Evolutionary conservation across 495 filamentous ascomycete genomes (phyloP).

Genomic region (Trypethelium eluteriae): DNA sequence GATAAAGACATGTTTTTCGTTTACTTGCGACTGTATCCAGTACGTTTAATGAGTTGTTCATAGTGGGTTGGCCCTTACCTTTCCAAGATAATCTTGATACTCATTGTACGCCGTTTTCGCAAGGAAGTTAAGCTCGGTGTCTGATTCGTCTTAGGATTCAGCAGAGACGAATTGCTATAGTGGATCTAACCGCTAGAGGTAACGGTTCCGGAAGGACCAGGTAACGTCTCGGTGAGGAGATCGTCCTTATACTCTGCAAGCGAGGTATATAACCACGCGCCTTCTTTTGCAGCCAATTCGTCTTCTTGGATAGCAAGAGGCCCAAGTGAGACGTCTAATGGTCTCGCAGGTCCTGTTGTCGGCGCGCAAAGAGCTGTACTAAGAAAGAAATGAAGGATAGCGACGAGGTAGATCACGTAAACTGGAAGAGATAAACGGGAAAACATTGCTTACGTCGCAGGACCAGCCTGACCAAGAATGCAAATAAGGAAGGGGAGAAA

Average conservation of each 20-base stretch:
- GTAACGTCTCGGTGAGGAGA: not conserved
- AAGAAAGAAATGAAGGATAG: not conserved
- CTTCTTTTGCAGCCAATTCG: not conserved
- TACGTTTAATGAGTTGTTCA: constrained; percentile 1
- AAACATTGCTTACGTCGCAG: not conserved
- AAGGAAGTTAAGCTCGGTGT: not conserved
- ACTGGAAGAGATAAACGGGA: not conserved
- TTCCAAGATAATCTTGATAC: not conserved
- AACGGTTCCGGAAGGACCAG: not conserved
- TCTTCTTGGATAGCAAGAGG: not conserved
- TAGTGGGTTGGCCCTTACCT: not conserved
- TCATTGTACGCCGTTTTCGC: constrained; percentile 2
- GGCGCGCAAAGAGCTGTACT: not conserved
- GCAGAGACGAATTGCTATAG: not conserved
- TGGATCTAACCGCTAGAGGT: not conserved
- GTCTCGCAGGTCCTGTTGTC: not conserved
- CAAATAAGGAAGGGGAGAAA: not conserved
- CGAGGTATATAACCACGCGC: not conserved
- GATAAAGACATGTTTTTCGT: not conserved
- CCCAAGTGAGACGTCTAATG: not conserved
- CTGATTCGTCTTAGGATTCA: not conserved
- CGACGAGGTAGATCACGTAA: not conserved
- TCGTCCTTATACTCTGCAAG: constrained; percentile 1
- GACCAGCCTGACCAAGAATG: not conserved
- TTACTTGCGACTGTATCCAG: not conserved